Base-by-base conservation (phyloP, 2,329 filamentous ascomycete genomes). In the Didymella glomerata region DNA sequence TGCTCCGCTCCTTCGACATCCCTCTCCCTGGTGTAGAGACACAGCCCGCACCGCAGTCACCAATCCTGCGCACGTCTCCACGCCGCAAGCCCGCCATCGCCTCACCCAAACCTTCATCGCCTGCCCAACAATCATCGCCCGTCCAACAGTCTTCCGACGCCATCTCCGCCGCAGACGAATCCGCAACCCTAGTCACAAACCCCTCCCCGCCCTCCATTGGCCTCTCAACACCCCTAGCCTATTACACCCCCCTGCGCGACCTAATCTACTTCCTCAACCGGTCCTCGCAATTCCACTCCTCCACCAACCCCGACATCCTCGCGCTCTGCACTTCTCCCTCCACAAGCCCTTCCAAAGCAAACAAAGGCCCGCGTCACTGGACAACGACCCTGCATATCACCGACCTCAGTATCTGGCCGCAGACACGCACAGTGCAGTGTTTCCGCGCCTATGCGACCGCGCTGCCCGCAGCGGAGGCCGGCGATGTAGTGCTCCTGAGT, bases 401-500 rank as follows among this genome's bases (percentile, higher is more conserved):
- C 0, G 81, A 83, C 48, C 57, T 70, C 1, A 75, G 60, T n/a
- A 61, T 48, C n/a, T 71, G 58, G 58, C 72, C 76, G 2, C 42
- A 57, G 1, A 62, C 59, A 10, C 68, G 58, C 4, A 68, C 65
- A 0, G 79, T 82, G 1, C 76, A 80, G 40, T 65, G 81, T 28
- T 83, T 81, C 68, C 73, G 81, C 0, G 76, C 80, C 0, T 81
- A 77, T 67, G 75, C 73, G 24, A 70, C 67, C 0, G 78, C 77
- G 0, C 72, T 84, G 0, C 82, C 82, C 0, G 65, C 69, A 2
- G 77, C 77, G 2, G 67, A 77, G 0, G 55, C 62, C 0, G 82
- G 82, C 24, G 82, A 83, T 41, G 74, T 82, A 0, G 67, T 84
- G 0, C 60, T 84, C 24, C 68, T 83, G 3, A 72, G 81, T 4